phyloP scores from a whole-genome alignment of 768 basidiomycete genomes.

The Rhizopogon roseolus region DNA sequence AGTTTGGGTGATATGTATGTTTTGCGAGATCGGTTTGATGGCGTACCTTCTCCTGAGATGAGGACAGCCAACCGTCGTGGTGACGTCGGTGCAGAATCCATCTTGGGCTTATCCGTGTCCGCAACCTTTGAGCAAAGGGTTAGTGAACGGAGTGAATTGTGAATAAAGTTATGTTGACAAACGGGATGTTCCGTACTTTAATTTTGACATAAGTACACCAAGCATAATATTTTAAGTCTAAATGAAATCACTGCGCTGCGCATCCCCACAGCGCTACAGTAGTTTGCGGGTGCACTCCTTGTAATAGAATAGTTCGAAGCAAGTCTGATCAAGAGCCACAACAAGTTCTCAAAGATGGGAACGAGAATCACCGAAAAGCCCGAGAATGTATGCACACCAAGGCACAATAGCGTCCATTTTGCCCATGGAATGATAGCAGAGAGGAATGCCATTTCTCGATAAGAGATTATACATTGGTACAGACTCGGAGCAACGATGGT shows the following conservation, averaged over 20 bases:
- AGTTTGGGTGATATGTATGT: background rate
- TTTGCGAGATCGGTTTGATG: background rate
- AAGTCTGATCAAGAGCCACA: background rate
- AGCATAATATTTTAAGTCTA: too few species aligned
- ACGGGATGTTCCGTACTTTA: too few species aligned
- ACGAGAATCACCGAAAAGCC: background rate
- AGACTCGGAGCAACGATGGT: background rate
- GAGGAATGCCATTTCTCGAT: background rate
- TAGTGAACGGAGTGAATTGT: too few species aligned
- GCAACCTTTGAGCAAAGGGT: too few species aligned
- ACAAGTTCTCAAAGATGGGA: background rate
- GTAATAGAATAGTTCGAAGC: too few species aligned
- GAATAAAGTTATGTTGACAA: too few species aligned
- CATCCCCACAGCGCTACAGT: too few species aligned
- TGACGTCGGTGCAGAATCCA: background rate
- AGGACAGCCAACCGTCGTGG: constrained; percentile 46
- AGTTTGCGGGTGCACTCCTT: too few species aligned
- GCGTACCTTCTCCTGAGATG: constrained; percentile 60
- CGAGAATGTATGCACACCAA: background rate
- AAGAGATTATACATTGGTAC: constrained; percentile 4
- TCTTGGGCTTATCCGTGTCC: background rate
- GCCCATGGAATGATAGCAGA: background rate
- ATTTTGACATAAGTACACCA: too few species aligned
- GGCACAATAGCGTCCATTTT: background rate
- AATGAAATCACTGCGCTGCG: too few species aligned